A percentile compares a stretch with the other conserved stretches of the same genome.
These are phyloP conservation scores for Podospora australis DNA, from an alignment of 495 filamentous ascomycete species.

Conservation along the genomic window DNA sequence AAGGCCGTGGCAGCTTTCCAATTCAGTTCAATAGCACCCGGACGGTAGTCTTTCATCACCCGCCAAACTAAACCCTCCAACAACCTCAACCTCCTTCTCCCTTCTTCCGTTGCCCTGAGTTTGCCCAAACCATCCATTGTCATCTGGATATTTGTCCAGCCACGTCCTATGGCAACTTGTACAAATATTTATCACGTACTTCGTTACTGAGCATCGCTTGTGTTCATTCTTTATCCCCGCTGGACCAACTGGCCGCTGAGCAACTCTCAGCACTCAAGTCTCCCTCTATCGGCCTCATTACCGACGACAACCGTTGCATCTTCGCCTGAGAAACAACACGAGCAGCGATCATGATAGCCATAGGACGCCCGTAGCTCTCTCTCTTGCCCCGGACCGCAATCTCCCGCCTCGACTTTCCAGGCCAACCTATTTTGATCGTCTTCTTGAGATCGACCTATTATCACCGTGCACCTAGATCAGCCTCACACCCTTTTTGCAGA, in stretches of 20 bases:
- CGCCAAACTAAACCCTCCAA: not conserved
- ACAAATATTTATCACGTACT: constrained; percentile 1
- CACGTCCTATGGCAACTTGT: too few species aligned
- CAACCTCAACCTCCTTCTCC: not conserved
- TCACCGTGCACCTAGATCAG: too few species aligned
- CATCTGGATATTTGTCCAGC: constrained; percentile 12
- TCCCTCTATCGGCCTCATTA: too few species aligned
- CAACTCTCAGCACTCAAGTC: too few species aligned
- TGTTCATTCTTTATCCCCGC: not conserved
- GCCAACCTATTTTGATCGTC: not conserved
- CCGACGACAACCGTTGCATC: not conserved
- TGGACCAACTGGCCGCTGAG: too few species aligned
- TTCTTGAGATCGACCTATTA: too few species aligned
- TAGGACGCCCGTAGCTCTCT: not conserved
- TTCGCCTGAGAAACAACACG: not conserved
- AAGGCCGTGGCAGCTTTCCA: too few species aligned
- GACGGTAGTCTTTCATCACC: too few species aligned
- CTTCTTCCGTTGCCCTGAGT: not conserved
- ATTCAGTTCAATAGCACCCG: too few species aligned
- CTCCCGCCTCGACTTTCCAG: not conserved
- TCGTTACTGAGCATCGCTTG: constrained; percentile 7
- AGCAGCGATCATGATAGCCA: not conserved
- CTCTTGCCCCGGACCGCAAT: constrained; percentile 1
- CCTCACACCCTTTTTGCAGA: not conserved
- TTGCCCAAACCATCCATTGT: constrained; percentile 8